Evolutionary conservation across 2,329 filamentous ascomycete genomes (phyloP).

Genomic region (Pseudogymnoascus sp.): DNA sequence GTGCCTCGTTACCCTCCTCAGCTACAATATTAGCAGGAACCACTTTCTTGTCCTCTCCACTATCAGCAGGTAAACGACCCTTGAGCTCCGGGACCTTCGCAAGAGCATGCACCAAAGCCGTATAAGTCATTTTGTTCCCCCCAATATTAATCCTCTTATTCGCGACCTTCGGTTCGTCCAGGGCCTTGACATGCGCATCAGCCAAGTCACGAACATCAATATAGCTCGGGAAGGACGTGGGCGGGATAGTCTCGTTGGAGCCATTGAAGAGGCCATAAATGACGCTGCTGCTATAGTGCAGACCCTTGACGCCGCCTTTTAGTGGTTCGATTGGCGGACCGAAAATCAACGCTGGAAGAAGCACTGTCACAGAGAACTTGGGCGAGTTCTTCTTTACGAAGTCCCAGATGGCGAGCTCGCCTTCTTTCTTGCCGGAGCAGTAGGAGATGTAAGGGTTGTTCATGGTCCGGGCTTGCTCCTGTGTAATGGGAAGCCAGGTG

Average conservation of each 20-base stretch:
- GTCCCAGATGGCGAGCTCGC: conserved; percentile 27
- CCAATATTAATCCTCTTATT: conserved; percentile 19
- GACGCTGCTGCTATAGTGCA: conserved; percentile 23
- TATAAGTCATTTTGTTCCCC: conserved; percentile 14
- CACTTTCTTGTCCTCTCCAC: conserved; percentile 20
- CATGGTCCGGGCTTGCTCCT: conserved; percentile 20
- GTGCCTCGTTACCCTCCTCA: conserved; percentile 14
- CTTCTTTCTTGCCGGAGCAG: conserved; percentile 26
- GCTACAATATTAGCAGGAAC: conserved; percentile 15
- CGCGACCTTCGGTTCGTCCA: conserved; percentile 20
- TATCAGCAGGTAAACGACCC: conserved; percentile 24
- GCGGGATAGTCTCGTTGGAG: conserved; percentile 20
- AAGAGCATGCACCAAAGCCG: conserved; percentile 21
- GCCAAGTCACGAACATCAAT: conserved; percentile 27
- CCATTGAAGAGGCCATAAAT: conserved; percentile 26
- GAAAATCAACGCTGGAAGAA: conserved; percentile 25
- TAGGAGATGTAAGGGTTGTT: conserved; percentile 25
- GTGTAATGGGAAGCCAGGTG: conserved; percentile 23
- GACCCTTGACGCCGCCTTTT: conserved; percentile 18
- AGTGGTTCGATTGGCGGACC: conserved; percentile 25
- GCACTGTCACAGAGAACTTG: conserved; percentile 21
- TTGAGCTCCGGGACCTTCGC: conserved; percentile 22
- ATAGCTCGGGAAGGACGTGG: conserved; percentile 21
- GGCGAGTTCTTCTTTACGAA: conserved; percentile 22
- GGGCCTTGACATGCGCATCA: conserved; percentile 23